phyloP scores from a whole-genome alignment of 225 moss, liverwort and hornwort species.

The Rhytidiadelphus loreus region DNA sequence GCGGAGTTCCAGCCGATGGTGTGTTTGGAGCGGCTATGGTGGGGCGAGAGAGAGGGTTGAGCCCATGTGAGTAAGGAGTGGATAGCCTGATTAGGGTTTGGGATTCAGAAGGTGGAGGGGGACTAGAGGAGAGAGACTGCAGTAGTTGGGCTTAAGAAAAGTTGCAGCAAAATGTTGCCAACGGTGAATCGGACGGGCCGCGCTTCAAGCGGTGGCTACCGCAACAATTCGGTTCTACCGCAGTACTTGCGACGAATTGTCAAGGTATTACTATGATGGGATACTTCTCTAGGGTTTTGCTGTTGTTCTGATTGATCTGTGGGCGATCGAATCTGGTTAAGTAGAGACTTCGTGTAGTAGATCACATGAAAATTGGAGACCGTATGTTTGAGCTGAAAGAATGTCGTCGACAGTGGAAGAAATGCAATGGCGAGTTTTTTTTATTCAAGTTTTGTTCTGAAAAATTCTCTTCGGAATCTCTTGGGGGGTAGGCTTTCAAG shows the following conservation, averaged over 20 bases:
- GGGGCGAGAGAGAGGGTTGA: not conserved
- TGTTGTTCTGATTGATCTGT: not conserved
- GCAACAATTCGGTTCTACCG: constrained; percentile 74
- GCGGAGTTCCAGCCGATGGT: not conserved
- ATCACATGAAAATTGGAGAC: not conserved
- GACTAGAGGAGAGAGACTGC: not conserved
- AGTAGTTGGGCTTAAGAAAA: not conserved
- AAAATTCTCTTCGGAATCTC: not conserved
- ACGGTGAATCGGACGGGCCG: constrained; percentile 65
- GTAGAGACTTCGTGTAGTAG: not conserved
- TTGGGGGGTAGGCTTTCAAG: not conserved
- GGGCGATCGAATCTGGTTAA: not conserved
- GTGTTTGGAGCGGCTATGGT: not conserved
- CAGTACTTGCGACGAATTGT: constrained; percentile 85
- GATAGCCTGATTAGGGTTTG: constrained; percentile 16
- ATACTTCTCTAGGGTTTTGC: not conserved
- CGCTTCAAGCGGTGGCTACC: constrained; percentile 61
- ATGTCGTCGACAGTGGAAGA: not conserved
- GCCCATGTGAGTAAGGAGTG: not conserved
- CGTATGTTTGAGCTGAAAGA: not conserved
- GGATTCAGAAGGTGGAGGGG: not conserved
- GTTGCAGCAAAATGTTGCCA: constrained; percentile 61
- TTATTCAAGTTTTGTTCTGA: not conserved
- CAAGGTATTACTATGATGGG: constrained; percentile 27
- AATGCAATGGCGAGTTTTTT: not conserved